Evolutionary conservation across 179 eudicot species (phyloP).

Genomic region (Carnegiea gigantea): DNA sequence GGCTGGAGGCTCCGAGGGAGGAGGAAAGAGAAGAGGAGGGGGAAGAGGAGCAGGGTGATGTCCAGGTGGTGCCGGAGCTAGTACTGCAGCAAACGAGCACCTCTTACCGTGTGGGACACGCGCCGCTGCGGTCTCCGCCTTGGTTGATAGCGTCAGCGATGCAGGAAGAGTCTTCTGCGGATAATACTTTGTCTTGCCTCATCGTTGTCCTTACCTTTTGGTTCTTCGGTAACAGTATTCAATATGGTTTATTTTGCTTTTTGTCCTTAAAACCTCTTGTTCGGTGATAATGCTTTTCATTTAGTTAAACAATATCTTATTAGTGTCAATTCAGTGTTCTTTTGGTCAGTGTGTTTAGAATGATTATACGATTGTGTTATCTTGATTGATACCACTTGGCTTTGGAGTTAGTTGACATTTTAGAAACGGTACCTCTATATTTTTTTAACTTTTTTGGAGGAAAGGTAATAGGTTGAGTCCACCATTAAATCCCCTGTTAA

Average conservation of each 20-base stretch:
- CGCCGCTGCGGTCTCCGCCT: constrained; percentile 15
- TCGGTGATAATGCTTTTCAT: no score
- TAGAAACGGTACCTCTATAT: no score
- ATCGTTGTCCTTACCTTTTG: constrained; percentile 57
- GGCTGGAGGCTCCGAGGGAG: constrained; percentile 16
- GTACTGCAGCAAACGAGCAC: constrained; percentile 31
- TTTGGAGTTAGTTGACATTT: not conserved
- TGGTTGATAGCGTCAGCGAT: constrained; percentile 17
- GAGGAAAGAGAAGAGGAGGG: constrained; percentile 17
- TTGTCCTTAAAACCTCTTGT: no score
- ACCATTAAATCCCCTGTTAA: no score
- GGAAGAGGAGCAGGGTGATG: constrained; percentile 6
- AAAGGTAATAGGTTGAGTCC: no score
- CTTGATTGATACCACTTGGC: not conserved
- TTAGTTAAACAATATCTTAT: no score
- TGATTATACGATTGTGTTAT: no score
- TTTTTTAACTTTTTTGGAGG: no score
- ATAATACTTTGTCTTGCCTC: constrained; percentile 59
- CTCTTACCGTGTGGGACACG: constrained; percentile 31
- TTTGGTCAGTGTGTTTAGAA: no score
- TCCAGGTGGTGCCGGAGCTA: constrained; percentile 19
- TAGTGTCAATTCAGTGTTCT: no score
- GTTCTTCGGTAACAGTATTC: constrained; percentile 50
- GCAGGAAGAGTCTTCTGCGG: constrained; percentile 28
- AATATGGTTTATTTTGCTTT: not conserved